phyloP scores from a whole-genome alignment of 176 grass and related monocot genomes.

The Aegilops bicornis region DNA sequence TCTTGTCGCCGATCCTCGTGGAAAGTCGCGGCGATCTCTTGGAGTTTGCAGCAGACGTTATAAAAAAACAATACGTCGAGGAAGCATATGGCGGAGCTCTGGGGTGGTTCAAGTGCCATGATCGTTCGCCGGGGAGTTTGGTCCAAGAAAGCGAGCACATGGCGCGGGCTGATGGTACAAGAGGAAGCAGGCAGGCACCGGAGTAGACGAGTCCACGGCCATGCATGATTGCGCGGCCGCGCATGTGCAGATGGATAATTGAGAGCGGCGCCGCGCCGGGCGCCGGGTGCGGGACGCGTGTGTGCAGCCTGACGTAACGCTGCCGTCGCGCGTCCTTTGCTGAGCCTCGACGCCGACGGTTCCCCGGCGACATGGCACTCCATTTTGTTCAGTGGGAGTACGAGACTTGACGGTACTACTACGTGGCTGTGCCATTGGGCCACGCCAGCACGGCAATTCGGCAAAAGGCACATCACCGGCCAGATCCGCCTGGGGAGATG shows the following conservation, averaged over 20 bases:
- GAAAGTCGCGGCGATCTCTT: not conserved
- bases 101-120: not conserved
- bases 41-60: not conserved
- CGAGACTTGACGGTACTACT: not conserved
- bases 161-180: not conserved
- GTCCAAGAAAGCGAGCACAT: conserved; percentile 47
- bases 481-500: too few species aligned
- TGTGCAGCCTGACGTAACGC: not conserved
- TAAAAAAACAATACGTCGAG: not conserved
- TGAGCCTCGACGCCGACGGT: not conserved
- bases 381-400: too few species aligned
- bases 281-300: not conserved
- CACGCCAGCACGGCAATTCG: not conserved
- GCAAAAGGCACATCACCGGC: not conserved
- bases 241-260: conserved; percentile 28
- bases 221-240: conserved; percentile 35
- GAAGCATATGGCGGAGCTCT: not conserved
- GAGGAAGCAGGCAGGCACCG: not conserved
- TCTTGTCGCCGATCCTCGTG: not conserved
- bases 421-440: not conserved
- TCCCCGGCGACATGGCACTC: conserved; percentile 27
- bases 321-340: not conserved
- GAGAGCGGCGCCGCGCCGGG: not conserved
- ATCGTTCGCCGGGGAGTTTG: not conserved
- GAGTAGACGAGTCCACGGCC: not conserved